These are phyloP conservation scores for Paramarasmius palmivorus DNA, from an alignment of 1,284 basidiomycete genomes.

Conservation along the genomic window DNA sequence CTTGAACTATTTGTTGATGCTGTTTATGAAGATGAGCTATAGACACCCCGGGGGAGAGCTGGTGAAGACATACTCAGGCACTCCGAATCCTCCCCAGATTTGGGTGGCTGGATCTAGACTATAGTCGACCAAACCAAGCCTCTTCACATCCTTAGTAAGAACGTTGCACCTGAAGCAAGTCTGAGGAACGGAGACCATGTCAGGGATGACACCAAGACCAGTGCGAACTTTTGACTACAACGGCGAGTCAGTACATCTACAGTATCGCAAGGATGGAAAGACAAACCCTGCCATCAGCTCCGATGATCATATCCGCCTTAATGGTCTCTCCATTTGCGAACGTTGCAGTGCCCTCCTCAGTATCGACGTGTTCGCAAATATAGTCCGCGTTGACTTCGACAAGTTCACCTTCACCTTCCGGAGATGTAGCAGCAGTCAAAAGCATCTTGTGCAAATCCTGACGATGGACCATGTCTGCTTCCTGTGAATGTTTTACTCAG, in stretches of 20 bases:
- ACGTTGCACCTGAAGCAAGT: constrained; percentile 34
- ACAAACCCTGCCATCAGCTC: constrained; percentile 35
- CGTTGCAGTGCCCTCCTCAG: constrained; percentile 25
- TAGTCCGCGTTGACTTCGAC: constrained; percentile 10
- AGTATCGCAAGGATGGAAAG: background rate
- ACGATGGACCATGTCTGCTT: constrained; percentile 14
- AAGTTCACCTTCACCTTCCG: constrained; percentile 10
- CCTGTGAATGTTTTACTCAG: background rate
- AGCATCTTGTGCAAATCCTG: constrained; percentile 12
- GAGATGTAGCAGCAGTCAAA: constrained; percentile 11
- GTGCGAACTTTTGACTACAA: constrained; percentile 19
- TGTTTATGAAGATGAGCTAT: constrained; percentile 17
- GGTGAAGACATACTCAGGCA: background rate
- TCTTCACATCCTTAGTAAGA: constrained; percentile 25
- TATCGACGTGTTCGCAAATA: constrained; percentile 22
- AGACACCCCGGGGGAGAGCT: background rate
- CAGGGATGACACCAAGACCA: constrained; percentile 26
- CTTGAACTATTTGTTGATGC: constrained; percentile 32
- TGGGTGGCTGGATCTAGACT: constrained; percentile 29
- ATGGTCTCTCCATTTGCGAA: constrained; percentile 30
- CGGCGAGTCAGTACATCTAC: background rate
- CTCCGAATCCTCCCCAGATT: constrained; percentile 9
- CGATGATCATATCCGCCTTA: constrained; percentile 36
- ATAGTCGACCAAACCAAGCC: constrained; percentile 27
- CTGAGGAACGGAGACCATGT: constrained; percentile 28